Conservation (phyloP, 768 basidiomycete genomes). For the Gelatoporia subvermispora region DNA sequence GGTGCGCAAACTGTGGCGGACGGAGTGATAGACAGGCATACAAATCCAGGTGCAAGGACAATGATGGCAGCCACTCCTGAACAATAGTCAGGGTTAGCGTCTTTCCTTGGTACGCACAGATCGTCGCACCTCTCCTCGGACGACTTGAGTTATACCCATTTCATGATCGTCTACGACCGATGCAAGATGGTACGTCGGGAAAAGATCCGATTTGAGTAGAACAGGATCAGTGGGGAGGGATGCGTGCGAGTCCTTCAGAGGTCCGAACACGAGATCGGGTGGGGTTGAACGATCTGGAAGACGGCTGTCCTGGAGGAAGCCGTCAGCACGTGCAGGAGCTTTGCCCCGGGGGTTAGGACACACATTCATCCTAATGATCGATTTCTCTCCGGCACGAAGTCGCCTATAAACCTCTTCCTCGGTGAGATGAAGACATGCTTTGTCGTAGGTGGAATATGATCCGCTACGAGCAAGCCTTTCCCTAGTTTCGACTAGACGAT, state of each 20-base stretch:
- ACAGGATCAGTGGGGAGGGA: slow-evolving; percentile 87
- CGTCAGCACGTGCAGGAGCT: not conserved
- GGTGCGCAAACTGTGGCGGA: slow-evolving; percentile 83
- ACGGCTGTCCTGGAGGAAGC: slow-evolving; percentile 45
- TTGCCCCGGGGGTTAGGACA: slow-evolving; percentile 14
- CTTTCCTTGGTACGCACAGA: not conserved
- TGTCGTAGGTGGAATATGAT: slow-evolving; percentile 83
- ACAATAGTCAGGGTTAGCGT: not conserved
- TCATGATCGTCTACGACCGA: slow-evolving; percentile 93
- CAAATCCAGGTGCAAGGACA: slow-evolving; percentile 86
- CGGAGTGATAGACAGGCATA: slow-evolving; percentile 71
- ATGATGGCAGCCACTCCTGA: slow-evolving; percentile 94
- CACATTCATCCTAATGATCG: slow-evolving; percentile 86
- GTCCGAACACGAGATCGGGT: slow-evolving; percentile 73
- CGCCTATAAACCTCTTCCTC: slow-evolving; percentile 80
- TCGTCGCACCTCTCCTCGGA: slow-evolving; percentile 78
- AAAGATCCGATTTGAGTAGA: slow-evolving; percentile 85
- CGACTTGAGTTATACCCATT: slow-evolving; percentile 94
- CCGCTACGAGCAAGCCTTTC: slow-evolving; percentile 67
- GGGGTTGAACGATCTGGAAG: slow-evolving; percentile 47
- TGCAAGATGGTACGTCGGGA: slow-evolving; percentile 95
- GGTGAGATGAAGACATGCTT: slow-evolving; percentile 78
- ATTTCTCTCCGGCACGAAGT: slow-evolving; percentile 70
- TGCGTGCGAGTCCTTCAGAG: slow-evolving; percentile 66
- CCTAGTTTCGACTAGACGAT: slow-evolving; percentile 62